Evolutionary conservation across 202 grass and related monocot species (phyloP).

Genomic region (Tripidium arundinaceum): DNA sequence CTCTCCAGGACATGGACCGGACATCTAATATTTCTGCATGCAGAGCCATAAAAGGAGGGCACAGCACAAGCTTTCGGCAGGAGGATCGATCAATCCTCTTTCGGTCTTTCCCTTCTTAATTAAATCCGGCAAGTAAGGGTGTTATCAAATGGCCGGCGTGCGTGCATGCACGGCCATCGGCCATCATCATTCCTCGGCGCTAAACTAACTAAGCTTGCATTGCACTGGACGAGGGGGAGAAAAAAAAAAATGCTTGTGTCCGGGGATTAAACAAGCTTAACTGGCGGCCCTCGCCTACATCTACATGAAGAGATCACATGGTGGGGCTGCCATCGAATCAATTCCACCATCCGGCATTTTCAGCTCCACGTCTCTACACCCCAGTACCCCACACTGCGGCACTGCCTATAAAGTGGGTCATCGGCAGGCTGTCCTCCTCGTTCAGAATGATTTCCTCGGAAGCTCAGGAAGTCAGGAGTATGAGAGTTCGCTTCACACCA

Average conservation of each 20-base stretch:
- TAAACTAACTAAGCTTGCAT: slow-evolving; percentile 17
- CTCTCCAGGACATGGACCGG: slow-evolving; percentile 4
- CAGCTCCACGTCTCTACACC: no score
- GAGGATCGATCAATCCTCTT: slow-evolving; percentile 7
- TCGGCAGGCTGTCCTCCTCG: slow-evolving; percentile 16
- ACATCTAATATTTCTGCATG: neutral
- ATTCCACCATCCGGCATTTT: neutral
- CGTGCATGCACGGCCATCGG: slow-evolving; percentile 30
- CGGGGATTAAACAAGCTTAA: slow-evolving; percentile 32
- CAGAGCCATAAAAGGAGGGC: neutral
- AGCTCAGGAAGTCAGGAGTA: no score
- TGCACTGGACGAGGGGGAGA: neutral
- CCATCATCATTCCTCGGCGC: slow-evolving; percentile 46
- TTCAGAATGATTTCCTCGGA: neutral
- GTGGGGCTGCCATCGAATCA: slow-evolving; percentile 53
- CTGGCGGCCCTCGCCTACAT: slow-evolving; percentile 30
- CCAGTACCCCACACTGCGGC: no score
- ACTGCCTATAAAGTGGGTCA: slow-evolving; percentile 39
- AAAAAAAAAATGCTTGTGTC: neutral
- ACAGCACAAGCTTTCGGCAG: slow-evolving; percentile 13
- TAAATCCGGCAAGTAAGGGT: neutral
- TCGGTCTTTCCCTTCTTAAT: neutral
- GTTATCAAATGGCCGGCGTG: slow-evolving; percentile 13
- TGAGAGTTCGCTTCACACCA: neutral
- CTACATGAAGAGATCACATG: slow-evolving; percentile 43